These are phyloP conservation scores for Omphalotus olearius DNA, from an alignment of 1,284 basidiomycete species.

Conservation along the genomic window DNA sequence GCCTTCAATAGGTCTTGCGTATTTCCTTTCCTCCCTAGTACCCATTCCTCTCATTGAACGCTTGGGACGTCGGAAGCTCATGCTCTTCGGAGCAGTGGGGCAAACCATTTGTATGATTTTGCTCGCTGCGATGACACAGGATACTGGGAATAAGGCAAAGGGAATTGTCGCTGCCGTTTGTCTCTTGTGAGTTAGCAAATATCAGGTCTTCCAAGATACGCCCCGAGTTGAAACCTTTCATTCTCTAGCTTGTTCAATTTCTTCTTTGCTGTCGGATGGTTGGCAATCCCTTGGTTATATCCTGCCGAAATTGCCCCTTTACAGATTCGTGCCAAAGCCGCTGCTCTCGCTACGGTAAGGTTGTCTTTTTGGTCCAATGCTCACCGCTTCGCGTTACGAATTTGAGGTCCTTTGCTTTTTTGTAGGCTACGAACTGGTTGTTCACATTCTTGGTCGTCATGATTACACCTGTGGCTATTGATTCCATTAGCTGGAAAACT, in stretches of 20 bases:
- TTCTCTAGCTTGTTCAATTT: constrained; percentile 49
- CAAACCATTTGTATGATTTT: constrained; percentile 60
- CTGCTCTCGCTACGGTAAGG: constrained; percentile 48
- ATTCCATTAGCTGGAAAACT: constrained; percentile 55
- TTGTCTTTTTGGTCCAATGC: background rate
- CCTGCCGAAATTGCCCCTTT: constrained; percentile 65
- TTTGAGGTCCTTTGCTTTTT: constrained; percentile 7
- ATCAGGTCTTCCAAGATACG: constrained; percentile 15
- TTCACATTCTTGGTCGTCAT: constrained; percentile 48
- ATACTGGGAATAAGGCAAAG: constrained; percentile 39
- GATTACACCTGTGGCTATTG: constrained; percentile 62
- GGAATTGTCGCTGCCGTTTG: constrained; percentile 52
- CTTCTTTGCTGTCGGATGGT: constrained; percentile 63
- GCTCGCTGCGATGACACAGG: constrained; percentile 47
- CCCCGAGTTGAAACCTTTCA: constrained; percentile 11
- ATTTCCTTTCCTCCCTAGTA: constrained; percentile 55
- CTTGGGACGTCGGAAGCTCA: constrained; percentile 55
- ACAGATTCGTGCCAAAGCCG: constrained; percentile 60
- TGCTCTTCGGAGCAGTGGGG: constrained; percentile 55
- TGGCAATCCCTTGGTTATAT: constrained; percentile 69
- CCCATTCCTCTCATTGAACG: constrained; percentile 52
- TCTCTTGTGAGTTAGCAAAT: constrained; percentile 30
- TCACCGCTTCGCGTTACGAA: too few relatives aligned
- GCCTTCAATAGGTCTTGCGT: constrained; percentile 48
- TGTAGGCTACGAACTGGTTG: constrained; percentile 47